Percentiles rank a stretch among this genome's conserved stretches.
phyloP scores from a whole-genome alignment of 345 rosid species.

The rapeseed (Brassica napus) region DNA sequence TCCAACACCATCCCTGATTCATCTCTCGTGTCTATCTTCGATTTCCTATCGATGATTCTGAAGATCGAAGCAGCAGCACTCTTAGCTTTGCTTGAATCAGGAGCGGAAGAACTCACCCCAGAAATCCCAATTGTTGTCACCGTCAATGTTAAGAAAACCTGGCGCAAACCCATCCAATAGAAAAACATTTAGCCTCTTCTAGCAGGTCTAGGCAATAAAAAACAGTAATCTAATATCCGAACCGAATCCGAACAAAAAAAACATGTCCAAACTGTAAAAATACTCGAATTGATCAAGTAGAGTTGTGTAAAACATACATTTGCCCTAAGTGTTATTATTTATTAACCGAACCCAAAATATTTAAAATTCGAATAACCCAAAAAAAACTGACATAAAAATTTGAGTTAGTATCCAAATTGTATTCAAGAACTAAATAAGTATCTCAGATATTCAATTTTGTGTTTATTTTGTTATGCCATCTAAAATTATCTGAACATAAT shows the following conservation, averaged over 20 bases:
- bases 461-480: too few relatives aligned
- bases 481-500: background rate
- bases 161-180: background rate
- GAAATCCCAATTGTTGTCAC: conserved; percentile 53
- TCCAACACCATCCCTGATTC: background rate
- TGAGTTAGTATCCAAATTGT: background rate
- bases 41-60: background rate
- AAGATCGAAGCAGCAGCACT: background rate
- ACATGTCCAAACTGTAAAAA: background rate
- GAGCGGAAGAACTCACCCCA: conserved; percentile 48
- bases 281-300: background rate
- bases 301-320: background rate
- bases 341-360: background rate
- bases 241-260: too few relatives aligned
- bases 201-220: background rate
- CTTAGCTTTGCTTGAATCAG: background rate
- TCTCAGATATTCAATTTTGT: too few relatives aligned
- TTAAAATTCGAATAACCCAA: background rate
- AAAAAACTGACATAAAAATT: background rate
- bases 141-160: conserved; percentile 63
- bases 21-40: background rate
- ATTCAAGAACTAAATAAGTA: background rate
- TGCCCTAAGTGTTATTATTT: background rate
- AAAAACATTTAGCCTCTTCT: background rate
- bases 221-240: background rate